A percentile compares a stretch with the other conserved stretches of the same genome.
Evolutionary conservation across 495 filamentous ascomycete species (phyloP).

Genomic region (Hyaloscypha variabilis): DNA sequence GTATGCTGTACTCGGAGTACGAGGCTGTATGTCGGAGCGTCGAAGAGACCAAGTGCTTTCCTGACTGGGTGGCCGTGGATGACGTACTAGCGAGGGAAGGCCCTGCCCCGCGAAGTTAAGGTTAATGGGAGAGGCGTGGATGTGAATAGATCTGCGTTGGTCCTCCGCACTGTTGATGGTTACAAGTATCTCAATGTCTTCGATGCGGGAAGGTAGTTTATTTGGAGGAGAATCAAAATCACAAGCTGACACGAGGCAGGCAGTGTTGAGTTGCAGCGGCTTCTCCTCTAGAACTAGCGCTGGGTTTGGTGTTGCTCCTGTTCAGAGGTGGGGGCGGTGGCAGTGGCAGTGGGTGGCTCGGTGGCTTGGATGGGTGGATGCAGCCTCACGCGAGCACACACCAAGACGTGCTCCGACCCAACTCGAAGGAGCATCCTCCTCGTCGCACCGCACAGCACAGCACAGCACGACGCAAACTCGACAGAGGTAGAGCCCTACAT

Average conservation of each 20-base stretch:
- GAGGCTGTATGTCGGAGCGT: background rate
- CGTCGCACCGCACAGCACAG: background rate
- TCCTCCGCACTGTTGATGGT: too few relatives aligned
- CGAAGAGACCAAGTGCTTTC: conserved; percentile 13
- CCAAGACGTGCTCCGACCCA: background rate
- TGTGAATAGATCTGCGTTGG: background rate
- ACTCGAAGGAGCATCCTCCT: background rate
- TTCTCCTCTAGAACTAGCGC: background rate
- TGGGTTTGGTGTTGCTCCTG: background rate
- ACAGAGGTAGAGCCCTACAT: background rate
- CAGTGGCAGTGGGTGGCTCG: too few relatives aligned
- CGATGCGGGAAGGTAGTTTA: too few relatives aligned
- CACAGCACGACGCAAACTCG: background rate
- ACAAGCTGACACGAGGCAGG: background rate
- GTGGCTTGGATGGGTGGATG: background rate
- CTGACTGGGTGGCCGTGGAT: background rate
- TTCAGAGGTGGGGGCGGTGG: background rate
- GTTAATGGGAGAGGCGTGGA: background rate
- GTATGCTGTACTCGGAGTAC: background rate
- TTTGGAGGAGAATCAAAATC: too few relatives aligned
- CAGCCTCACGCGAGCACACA: background rate
- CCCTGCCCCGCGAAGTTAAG: background rate
- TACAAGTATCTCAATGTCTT: too few relatives aligned
- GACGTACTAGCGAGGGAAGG: conserved; percentile 1
- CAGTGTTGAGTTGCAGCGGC: background rate